Evolutionary conservation across 108 stramenopile species (phyloP), one percentile per base, ranked within the genome.

Genomic region (Fragilariopsis cylindrus): DNA sequence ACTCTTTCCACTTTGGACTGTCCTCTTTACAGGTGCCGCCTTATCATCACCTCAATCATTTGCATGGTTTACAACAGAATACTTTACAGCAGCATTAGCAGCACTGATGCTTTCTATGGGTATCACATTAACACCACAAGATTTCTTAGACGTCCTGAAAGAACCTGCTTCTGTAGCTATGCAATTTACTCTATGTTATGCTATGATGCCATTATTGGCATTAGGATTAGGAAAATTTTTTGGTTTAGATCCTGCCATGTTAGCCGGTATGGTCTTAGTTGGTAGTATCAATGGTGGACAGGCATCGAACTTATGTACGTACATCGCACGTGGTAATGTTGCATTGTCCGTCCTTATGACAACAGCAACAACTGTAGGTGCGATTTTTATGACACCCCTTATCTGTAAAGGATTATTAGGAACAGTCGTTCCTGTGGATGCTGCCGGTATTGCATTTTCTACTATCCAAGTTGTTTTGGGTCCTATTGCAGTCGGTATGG

Each of bases 91-190:
- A 9, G 95, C 84, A 8, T 82, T 98, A 16, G 97, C 93, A 5
- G 89, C 91, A 44, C 88, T 98, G 63, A 98, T 98, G 98, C 96
- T 98, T 71, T 96, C 93, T 75, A 98, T 98, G 98, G 98, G 98
- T 70, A 98, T 98, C 76, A 98, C 98, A 41, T 85, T 98, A 62
- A 93, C 92, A n/a, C 96, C 96, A 3, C 50, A 84, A 49, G 98
- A 98, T 76, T 97, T 98, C 65, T 83, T 87, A 19, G 81, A 90
- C 42, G 97, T 98, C n/a, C 84, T 89, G n/a, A 82, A 84, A 58
- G 80, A 90, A 62, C 98, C 98, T 3, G 85, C 71, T 52, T 87
- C 98, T 48, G 93, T 97, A 21, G 69, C 96, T 54, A 88, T 97
- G 92, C 96, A 96, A 75, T 98, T 98, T 71, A 65, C 76, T 50